Conservation (phyloP, 345 rosid species). For the Syzygium grande region DNA sequence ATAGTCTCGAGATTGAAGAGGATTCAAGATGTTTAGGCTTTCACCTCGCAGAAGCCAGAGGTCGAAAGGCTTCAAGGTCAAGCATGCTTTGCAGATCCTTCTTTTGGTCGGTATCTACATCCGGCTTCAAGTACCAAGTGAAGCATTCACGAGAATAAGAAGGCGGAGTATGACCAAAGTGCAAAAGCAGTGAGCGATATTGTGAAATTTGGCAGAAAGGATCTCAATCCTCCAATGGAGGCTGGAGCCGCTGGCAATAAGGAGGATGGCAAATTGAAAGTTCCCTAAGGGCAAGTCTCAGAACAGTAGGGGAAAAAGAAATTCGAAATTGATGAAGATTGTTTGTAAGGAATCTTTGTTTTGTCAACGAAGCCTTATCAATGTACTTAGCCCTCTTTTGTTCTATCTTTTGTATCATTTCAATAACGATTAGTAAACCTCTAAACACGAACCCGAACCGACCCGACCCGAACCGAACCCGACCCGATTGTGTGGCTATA, state of each 20-base stretch:
- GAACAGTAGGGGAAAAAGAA: no score
- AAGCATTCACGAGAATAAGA: slow-evolving; percentile 72
- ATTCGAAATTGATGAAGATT: no score
- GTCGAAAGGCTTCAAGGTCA: slow-evolving; percentile 74
- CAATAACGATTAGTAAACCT: no score
- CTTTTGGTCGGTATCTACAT: slow-evolving; percentile 57
- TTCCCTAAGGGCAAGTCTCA: no score
- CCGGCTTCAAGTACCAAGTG: slow-evolving; percentile 83
- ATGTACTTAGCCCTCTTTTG: not conserved
- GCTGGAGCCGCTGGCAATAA: slow-evolving; percentile 29
- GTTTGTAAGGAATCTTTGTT: no score
- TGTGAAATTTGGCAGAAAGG: slow-evolving; percentile 67
- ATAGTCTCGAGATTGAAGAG: not conserved
- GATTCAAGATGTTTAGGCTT: slow-evolving; percentile 43
- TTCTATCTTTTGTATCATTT: not conserved
- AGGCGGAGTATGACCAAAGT: slow-evolving; percentile 19
- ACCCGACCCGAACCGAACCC: no score
- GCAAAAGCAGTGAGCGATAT: slow-evolving; percentile 25
- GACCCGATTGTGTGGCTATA: no score
- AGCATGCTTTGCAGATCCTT: slow-evolving; percentile 75
- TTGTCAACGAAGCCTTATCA: no score
- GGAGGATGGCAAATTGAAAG: no score
- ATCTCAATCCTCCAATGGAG: slow-evolving; percentile 32
- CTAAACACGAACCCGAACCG: no score
- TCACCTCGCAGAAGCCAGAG: slow-evolving; percentile 64